Conservation (phyloP, 2,329 filamentous ascomycete species). For the Talaromyces sp. region DNA sequence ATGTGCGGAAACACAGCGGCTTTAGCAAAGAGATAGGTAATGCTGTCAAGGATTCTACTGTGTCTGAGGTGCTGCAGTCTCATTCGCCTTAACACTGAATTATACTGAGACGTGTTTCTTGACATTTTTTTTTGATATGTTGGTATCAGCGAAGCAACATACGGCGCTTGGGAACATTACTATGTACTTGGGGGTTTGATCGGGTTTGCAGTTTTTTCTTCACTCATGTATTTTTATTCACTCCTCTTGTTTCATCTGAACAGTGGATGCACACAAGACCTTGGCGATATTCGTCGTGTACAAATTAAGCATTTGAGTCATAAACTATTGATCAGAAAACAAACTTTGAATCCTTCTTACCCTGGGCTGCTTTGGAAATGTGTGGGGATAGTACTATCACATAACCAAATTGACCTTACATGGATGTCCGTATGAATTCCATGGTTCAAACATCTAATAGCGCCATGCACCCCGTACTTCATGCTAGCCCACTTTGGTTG, state of each 20-base stretch:
- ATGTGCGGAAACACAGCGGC: slow-evolving; percentile 38
- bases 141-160: slow-evolving; percentile 24
- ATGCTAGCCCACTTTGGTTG: too few relatives aligned
- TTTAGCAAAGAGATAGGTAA: slow-evolving; percentile 13
- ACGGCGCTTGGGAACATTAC: slow-evolving; percentile 11
- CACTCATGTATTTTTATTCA: neutral
- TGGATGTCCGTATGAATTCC: too few relatives aligned
- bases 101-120: neutral
- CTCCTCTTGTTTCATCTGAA: neutral
- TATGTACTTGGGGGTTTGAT: slow-evolving; percentile 8
- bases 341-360: too few relatives aligned
- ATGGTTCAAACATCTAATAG: too few relatives aligned
- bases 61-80: slow-evolving; percentile 15
- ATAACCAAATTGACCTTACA: too few relatives aligned
- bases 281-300: neutral
- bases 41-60: slow-evolving; percentile 11
- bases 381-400: too few relatives aligned
- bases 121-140: slow-evolving; percentile 9
- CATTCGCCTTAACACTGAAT: slow-evolving; percentile 15
- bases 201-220: neutral
- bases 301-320: too few relatives aligned
- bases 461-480: too few relatives aligned
- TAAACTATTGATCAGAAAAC: too few relatives aligned
- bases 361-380: too few relatives aligned
- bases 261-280: too few relatives aligned